Conservation (phyloP, 1,284 basidiomycete species). For the Lentinula novae-zelandiae region DNA sequence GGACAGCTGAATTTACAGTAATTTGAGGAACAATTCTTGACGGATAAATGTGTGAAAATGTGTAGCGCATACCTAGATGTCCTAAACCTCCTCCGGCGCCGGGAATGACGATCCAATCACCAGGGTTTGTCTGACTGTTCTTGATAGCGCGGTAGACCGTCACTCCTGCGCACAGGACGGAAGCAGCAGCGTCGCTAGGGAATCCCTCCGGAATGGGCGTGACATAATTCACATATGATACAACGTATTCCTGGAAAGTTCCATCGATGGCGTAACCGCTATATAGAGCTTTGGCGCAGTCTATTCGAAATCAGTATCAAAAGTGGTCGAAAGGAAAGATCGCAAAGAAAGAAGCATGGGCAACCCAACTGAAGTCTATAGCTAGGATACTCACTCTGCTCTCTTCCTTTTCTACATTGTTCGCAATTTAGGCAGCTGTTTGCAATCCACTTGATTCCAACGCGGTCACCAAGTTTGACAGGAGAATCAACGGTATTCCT, state of each 20-base stretch:
- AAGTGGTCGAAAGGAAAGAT: no score
- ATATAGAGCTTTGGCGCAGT: conserved; percentile 58
- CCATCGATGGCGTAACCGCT: conserved; percentile 80
- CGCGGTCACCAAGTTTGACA: conserved; percentile 73
- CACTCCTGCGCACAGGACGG: conserved; percentile 80
- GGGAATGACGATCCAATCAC: conserved; percentile 80
- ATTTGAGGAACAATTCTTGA: neutral
- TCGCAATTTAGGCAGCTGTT: conserved; percentile 65
- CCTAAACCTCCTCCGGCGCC: conserved; percentile 78
- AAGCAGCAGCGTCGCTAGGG: conserved; percentile 69
- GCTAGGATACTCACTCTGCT: conserved; percentile 52
- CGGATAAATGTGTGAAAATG: neutral
- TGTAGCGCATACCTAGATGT: conserved; percentile 45
- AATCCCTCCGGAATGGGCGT: conserved; percentile 73
- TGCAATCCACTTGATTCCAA: conserved; percentile 87
- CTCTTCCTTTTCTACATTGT: conserved; percentile 68
- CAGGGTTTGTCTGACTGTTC: conserved; percentile 64
- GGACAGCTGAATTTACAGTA: conserved; percentile 49
- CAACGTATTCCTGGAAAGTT: conserved; percentile 76
- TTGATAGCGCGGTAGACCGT: conserved; percentile 87
- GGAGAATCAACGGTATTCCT: conserved; percentile 57
- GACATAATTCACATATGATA: conserved; percentile 66
- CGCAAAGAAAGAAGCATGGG: no score
- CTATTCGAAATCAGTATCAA: conserved; percentile 26
- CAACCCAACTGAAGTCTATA: neutral